Percentiles rank a stretch among this genome's conserved stretches.
Conservation (phyloP, 257 asterid species). For the Nicotiana attenuata region DNA sequence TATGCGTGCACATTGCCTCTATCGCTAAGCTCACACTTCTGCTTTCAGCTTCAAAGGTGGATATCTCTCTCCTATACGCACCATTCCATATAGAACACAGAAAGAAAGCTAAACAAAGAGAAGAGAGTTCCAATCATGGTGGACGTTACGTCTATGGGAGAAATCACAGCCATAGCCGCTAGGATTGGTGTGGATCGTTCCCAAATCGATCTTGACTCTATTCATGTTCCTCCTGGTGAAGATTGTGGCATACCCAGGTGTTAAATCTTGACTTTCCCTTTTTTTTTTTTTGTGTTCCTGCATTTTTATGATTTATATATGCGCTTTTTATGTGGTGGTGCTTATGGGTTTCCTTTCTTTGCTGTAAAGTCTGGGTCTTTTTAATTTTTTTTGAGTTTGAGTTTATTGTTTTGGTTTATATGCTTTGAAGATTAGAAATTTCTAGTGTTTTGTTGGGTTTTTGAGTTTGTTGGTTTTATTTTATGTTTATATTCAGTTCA, state of each 20-base stretch:
- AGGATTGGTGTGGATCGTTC: constrained; percentile 52
- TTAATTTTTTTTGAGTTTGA: neutral
- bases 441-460: neutral
- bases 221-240: constrained; percentile 68
- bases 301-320: neutral
- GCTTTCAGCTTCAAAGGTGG: neutral
- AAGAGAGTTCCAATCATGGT: constrained; percentile 36
- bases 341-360: neutral
- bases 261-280: neutral
- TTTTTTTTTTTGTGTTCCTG: neutral
- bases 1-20: neutral
- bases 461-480: neutral
- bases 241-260: constrained; percentile 56
- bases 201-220: constrained; percentile 55
- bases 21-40: neutral
- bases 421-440: neutral
- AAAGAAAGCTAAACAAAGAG: neutral
- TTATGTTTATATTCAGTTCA: neutral
- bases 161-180: constrained; percentile 45
- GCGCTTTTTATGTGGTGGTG: neutral
- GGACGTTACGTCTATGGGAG: constrained; percentile 70
- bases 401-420: neutral
- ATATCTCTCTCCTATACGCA: neutral
- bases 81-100: neutral
- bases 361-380: neutral